Base-by-base conservation (phyloP, 169 alveolate genomes). In the Eimeria tenella region DNA sequence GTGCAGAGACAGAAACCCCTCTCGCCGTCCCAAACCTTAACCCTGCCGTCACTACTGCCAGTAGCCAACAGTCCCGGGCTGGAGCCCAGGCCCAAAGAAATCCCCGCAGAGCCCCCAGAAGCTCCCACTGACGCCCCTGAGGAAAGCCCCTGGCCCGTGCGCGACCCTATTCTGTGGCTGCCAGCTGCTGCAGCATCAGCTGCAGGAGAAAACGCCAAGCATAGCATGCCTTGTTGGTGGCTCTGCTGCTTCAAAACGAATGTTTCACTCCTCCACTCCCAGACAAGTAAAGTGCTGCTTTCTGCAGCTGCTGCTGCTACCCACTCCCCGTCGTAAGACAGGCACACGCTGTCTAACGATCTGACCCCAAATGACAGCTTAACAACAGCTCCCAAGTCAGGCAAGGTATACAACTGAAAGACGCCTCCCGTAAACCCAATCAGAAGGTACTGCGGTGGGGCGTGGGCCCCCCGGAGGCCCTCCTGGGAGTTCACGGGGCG, bases 261-360 rank as follows among this genome's bases (percentile, higher is more conserved):
- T 17, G 99, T 97, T 94, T 99, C 99, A 83, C 99, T 98, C 95
- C 98, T 98, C 99, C 99, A 99, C 95, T 99, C 99, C 99, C 99
- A 99, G 53, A 99, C 99, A 19, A 99, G 62, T 10, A 94, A 63
- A 19, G 60, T 19, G 52, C 55, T 58, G 21, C 56, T 25, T 21
- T 95, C 97, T 21, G 98, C 95, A 25, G 98, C 97, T 13, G 98
- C 99, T 53, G 98, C 95, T 9, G 98, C 99, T 23, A 98, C 68
- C 99, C 99, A 98, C 56, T 98, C 98, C 31, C 99, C 99, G 94
- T 95, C 98, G 11, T 60, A 90, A 55, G 94, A 90, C 23, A 93
- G 62, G 4, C 95, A 13, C 15, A 95, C 70, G 31, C 77, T n/a
- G 73, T 93, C 95, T 19, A 95, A 6, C 10, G 94, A 75, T 3